Evolutionary conservation across 176 grass and related monocot species (phyloP).

Genomic region (Eleusine coracana): DNA sequence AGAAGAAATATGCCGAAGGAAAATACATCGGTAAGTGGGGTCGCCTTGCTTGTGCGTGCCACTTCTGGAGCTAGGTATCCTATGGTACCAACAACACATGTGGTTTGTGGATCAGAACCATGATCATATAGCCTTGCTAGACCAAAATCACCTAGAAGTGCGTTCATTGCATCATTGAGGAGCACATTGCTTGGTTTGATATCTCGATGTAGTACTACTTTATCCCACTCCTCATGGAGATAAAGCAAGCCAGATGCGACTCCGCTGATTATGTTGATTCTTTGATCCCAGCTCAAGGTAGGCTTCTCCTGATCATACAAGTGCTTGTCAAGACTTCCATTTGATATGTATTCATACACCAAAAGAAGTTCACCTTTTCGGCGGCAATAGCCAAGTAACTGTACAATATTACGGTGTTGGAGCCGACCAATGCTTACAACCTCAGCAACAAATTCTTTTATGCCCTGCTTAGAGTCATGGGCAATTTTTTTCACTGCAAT

Average conservation of each 20-base stretch:
- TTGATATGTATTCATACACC: constrained; percentile 7
- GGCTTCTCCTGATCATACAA: background rate
- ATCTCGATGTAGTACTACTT: constrained; percentile 36
- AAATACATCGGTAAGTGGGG: constrained; percentile 54
- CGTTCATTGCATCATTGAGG: constrained; percentile 33
- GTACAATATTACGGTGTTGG: too few relatives aligned
- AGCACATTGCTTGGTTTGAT: constrained; percentile 12
- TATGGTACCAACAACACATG: constrained; percentile 16
- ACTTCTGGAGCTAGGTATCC: constrained; percentile 46
- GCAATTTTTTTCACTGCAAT: too few relatives aligned
- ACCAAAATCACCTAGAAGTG: constrained; percentile 52
- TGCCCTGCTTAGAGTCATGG: too few relatives aligned
- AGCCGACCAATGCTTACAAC: too few relatives aligned
- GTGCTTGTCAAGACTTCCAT: background rate
- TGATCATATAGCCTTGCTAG: constrained; percentile 60
- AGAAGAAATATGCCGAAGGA: constrained; percentile 57
- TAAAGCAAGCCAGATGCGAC: constrained; percentile 47
- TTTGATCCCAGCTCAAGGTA: constrained; percentile 30
- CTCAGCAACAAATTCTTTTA: too few relatives aligned
- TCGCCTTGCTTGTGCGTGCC: constrained; percentile 27
- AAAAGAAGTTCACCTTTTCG: constrained; percentile 1
- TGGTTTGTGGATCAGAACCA: constrained; percentile 30
- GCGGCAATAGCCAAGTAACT: too few relatives aligned
- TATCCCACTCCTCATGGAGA: constrained; percentile 55
- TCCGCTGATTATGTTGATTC: constrained; percentile 46